These are phyloP conservation scores for Cunninghamia lanceolata DNA, from an alignment of 75 land plant genomes.

Conservation along the genomic window DNA sequence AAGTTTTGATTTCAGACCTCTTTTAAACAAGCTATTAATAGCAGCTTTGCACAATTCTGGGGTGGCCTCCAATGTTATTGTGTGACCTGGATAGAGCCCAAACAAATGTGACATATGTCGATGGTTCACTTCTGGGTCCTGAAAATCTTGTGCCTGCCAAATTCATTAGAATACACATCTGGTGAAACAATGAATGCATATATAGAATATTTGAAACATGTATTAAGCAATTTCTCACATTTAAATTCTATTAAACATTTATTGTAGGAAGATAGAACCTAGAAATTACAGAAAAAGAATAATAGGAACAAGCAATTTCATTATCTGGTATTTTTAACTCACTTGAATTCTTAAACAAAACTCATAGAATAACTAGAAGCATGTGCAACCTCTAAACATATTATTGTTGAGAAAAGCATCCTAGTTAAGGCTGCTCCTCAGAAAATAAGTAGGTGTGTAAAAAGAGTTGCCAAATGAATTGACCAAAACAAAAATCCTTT, in stretches of 20 bases:
- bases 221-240: background rate
- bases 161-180: background rate
- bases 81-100: slow-evolving; percentile 88
- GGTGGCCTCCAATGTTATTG: slow-evolving; percentile 57
- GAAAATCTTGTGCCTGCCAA: slow-evolving; percentile 71
- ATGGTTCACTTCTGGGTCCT: slow-evolving; percentile 83
- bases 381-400: too few relatives aligned
- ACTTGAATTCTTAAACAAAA: background rate
- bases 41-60: slow-evolving; percentile 88
- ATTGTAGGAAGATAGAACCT: background rate
- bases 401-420: too few relatives aligned
- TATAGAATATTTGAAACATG: background rate
- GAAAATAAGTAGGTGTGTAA: too few relatives aligned
- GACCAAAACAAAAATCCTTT: too few relatives aligned
- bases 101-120: slow-evolving; percentile 92
- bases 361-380: background rate
- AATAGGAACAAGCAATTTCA: background rate
- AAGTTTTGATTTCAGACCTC: slow-evolving; percentile 48
- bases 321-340: background rate
- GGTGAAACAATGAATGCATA: background rate
- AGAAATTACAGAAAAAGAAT: background rate
- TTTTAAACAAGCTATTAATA: slow-evolving; percentile 58
- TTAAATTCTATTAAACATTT: background rate
- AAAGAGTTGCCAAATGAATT: too few relatives aligned
- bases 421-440: too few relatives aligned